These are phyloP conservation scores for Rossbeevera mucosa DNA, from an alignment of 768 basidiomycete species.

Conservation along the genomic window DNA sequence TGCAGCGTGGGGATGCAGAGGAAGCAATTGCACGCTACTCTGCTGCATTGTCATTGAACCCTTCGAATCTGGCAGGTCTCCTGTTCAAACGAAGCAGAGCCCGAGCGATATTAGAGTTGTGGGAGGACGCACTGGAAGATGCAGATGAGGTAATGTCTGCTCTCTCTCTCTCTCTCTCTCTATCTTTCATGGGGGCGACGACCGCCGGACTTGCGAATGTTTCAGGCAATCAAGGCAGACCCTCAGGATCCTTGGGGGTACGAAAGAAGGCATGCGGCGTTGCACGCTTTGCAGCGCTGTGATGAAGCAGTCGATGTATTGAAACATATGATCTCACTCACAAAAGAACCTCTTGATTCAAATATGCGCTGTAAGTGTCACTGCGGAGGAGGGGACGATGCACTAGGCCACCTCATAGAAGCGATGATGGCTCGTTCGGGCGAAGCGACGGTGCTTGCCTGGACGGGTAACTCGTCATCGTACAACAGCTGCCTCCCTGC, in stretches of 20 bases:
- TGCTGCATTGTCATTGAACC: background rate
- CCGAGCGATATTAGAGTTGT: background rate
- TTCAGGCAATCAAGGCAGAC: conserved; percentile 1
- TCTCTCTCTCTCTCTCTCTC: background rate
- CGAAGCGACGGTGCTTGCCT: conserved; percentile 6
- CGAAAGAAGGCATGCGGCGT: conserved; percentile 1
- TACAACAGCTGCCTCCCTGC: conserved; percentile 16
- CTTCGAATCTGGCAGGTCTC: background rate
- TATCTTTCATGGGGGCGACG: no score
- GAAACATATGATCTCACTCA: conserved; percentile 1
- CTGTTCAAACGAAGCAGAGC: conserved; percentile 10
- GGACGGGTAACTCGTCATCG: conserved; percentile 7
- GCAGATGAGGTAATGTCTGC: conserved; percentile 6
- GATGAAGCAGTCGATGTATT: conserved; percentile 1
- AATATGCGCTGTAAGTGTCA: background rate
- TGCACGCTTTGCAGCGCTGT: background rate
- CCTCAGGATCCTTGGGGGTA: background rate
- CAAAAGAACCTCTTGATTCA: background rate
- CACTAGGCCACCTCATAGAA: conserved; percentile 12
- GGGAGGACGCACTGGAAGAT: conserved; percentile 10
- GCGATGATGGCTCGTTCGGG: conserved; percentile 9
- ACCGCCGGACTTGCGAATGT: background rate
- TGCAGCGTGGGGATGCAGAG: background rate
- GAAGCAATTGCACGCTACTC: conserved; percentile 6
- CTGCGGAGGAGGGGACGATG: conserved; percentile 6